Conservation (phyloP, 768 basidiomycete genomes). For the Suillus lakei region DNA sequence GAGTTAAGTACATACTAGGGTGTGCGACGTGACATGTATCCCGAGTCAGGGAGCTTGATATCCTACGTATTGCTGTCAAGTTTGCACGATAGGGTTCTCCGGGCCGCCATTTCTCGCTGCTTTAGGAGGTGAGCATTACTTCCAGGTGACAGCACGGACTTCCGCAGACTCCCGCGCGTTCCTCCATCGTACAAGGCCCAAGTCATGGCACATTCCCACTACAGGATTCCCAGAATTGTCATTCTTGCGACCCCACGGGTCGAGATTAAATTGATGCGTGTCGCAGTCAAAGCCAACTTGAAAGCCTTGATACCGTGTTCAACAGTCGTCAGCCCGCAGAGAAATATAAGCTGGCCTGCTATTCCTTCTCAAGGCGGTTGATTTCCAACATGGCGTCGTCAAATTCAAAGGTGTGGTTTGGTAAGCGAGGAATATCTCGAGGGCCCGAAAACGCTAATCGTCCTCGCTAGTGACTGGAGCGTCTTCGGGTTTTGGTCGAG, state of each 20-base stretch:
- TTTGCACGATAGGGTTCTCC: neutral
- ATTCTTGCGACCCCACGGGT: neutral
- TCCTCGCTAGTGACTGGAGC: constrained; percentile 43
- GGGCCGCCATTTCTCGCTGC: neutral
- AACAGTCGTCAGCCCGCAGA: neutral
- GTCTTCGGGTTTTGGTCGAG: constrained; percentile 43
- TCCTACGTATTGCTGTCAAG: neutral
- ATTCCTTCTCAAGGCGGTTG: neutral
- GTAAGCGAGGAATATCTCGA: constrained; percentile 14
- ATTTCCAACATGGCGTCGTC: neutral
- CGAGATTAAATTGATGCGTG: neutral
- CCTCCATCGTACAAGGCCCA: neutral
- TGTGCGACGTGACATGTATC: neutral
- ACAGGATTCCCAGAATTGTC: neutral
- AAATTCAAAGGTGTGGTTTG: constrained; percentile 26
- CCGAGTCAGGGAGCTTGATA: neutral
- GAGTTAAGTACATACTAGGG: too few relatives aligned
- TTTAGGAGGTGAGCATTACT: neutral
- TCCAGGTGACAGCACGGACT: neutral
- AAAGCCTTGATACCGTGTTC: neutral
- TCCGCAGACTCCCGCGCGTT: neutral
- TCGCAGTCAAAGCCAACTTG: neutral
- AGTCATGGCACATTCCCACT: neutral
- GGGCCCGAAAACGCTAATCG: too few relatives aligned
- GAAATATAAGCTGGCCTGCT: neutral